These are phyloP conservation scores for Arthrobotrys megalospora DNA, from an alignment of 2,329 filamentous ascomycete species.

Conservation along the genomic window DNA sequence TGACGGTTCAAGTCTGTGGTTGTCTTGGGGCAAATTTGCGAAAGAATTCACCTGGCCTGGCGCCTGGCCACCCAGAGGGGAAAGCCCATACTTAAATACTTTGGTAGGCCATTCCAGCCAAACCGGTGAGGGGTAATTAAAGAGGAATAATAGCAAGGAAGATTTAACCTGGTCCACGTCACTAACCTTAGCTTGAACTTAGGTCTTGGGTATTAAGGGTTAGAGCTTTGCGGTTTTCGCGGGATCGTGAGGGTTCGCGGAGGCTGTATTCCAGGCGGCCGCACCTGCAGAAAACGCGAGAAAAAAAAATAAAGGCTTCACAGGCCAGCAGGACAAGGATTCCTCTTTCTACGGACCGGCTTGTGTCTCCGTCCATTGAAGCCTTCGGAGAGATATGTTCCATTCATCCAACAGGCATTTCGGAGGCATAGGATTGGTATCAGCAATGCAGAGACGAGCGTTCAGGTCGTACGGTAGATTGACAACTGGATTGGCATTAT, in stretches of 20 bases:
- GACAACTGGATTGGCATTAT: neutral
- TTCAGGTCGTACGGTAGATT: neutral
- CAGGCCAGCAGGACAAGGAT: constrained; percentile 1
- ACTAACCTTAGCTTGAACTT: constrained; percentile 6
- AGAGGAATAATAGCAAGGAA: neutral
- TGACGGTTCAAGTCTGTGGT: neutral
- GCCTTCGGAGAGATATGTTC: neutral
- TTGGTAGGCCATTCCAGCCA: neutral
- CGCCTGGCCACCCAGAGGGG: constrained; percentile 17
- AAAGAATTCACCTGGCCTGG: constrained; percentile 6
- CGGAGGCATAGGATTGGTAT: neutral
- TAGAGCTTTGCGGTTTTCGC: neutral
- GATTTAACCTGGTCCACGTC: constrained; percentile 1
- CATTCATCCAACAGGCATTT: constrained; percentile 1
- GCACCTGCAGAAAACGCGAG: constrained; percentile 9
- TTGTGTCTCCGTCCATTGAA: neutral
- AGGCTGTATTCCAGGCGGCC: constrained; percentile 9
- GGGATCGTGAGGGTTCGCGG: constrained; percentile 1
- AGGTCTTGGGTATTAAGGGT: neutral
- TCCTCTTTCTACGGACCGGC: neutral
- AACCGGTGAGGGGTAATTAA: constrained; percentile 25
- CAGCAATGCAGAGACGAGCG: neutral
- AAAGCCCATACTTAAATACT: constrained; percentile 20
- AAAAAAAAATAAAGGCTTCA: neutral
- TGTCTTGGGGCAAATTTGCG: neutral